Conservation (phyloP, 768 basidiomycete genomes). For the Hemileccinum impolitum region DNA sequence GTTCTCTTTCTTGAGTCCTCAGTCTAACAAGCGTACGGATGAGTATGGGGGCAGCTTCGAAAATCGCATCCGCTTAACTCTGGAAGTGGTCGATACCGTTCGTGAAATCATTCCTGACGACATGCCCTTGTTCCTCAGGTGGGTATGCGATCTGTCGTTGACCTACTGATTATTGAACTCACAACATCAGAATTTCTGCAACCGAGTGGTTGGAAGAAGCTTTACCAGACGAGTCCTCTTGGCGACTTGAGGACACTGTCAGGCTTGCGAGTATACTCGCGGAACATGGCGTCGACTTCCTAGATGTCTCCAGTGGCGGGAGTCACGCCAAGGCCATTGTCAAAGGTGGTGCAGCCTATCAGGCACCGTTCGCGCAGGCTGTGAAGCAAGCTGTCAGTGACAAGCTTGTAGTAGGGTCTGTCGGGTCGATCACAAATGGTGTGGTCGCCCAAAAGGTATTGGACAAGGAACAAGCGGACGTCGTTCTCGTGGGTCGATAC, state of each 20-base stretch:
- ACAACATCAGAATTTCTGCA: constrained; percentile 48
- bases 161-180: background rate
- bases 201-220: constrained; percentile 70
- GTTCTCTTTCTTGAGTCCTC: constrained; percentile 55
- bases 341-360: constrained; percentile 36
- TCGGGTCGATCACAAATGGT: constrained; percentile 33
- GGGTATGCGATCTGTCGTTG: constrained; percentile 31
- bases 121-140: constrained; percentile 74
- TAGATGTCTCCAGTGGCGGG: constrained; percentile 72
- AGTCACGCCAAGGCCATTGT: constrained; percentile 39
- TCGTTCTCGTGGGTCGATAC: constrained; percentile 46
- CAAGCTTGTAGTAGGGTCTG: constrained; percentile 31
- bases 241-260: constrained; percentile 68
- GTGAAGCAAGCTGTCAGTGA: constrained; percentile 47
- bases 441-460: constrained; percentile 43
- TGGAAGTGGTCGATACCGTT: constrained; percentile 64
- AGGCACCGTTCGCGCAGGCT: constrained; percentile 55
- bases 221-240: constrained; percentile 56
- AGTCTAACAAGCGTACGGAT: constrained; percentile 60
- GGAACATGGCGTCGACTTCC: constrained; percentile 66
- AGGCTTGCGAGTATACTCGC: constrained; percentile 55
- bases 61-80: constrained; percentile 58
- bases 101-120: constrained; percentile 54
- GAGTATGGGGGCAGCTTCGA: constrained; percentile 71
- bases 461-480: constrained; percentile 42